These are phyloP conservation scores for Gaeumannomyces sp. DNA, from an alignment of 2,329 filamentous ascomycete genomes.

Conservation along the genomic window DNA sequence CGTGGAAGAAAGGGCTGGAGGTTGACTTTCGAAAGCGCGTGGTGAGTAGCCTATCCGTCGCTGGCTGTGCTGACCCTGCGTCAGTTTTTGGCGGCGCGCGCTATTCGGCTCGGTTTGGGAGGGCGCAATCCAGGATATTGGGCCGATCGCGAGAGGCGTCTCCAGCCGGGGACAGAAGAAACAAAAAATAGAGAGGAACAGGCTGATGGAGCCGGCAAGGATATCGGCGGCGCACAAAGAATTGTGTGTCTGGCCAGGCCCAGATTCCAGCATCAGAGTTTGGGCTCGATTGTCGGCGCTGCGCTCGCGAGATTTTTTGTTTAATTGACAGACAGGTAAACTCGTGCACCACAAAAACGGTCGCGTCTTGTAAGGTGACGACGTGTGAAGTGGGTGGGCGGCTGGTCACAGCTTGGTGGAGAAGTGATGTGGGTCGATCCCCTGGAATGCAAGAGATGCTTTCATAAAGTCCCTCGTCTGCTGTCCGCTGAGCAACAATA, in stretches of 20 bases:
- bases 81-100: background rate
- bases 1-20: background rate
- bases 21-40: background rate
- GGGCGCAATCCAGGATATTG: background rate
- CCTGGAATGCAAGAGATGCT: background rate
- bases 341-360: background rate
- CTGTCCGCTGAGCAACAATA: background rate
- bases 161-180: slow-evolving; percentile 8
- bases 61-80: background rate
- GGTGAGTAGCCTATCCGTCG: background rate
- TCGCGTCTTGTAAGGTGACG: slow-evolving; percentile 1
- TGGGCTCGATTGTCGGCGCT: background rate
- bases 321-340: slow-evolving; percentile 5
- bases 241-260: background rate
- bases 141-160: slow-evolving; percentile 4
- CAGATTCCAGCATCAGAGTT: background rate
- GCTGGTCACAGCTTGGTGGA: background rate
- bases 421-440: background rate
- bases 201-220: background rate
- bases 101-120: background rate
- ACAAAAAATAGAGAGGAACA: slow-evolving; percentile 9
- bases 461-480: background rate
- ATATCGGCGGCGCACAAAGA: slow-evolving; percentile 2
- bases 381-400: slow-evolving; percentile 1
- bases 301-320: slow-evolving; percentile 4